Evolutionary conservation across 2,329 filamentous ascomycete species (phyloP), one percentile per base, ranked within the genome.

Genomic region (Didymella segeticola): DNA sequence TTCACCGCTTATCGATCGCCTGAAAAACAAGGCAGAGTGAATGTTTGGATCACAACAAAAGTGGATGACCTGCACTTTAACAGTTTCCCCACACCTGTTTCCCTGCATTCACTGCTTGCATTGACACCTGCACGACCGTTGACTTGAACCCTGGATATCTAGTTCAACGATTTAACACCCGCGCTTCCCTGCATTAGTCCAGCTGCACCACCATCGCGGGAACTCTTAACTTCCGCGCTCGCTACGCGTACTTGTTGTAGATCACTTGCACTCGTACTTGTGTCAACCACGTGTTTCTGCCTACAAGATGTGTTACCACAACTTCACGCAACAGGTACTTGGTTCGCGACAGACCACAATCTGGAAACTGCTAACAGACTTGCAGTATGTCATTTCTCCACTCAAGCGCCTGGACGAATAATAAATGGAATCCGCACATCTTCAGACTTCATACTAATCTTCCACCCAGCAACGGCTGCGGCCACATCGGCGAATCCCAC

Each of bases 401-500:
- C 3, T 1, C 19, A 31, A 7, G 4, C 20, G 14, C 10, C 11
- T 22, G 3, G 3, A 23, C 2, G 15, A 31, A 9, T 14, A 4
- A 10, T 4, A 10, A 20, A 4, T 19, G 17, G 4, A 8, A n/a
- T n/a, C 11, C 6, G 2, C 2, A 10, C 8, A 4, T 4, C 4
- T 10, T 20, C 12, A 8, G 12, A 22, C 8, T 11, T 10, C 10
- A 15, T 27, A 38, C 30, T 43, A 10, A 53, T 14, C 2, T 3
- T 3, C 4, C 3, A 5, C 6, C 5, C 11, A 54, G 51, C 41
- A 64, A 64, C 27, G 70, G 71, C 36, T 74, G 71, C 55, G 69
- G 68, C n/a, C 71, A 74, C 42, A 62, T 69, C 37, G 69, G 64
- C 19, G 61, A 66, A 51, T 59, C 63, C 10, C 58, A 69, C 51